phyloP scores from a whole-genome alignment of 805 yeast species.

The Candida vaughaniae region DNA sequence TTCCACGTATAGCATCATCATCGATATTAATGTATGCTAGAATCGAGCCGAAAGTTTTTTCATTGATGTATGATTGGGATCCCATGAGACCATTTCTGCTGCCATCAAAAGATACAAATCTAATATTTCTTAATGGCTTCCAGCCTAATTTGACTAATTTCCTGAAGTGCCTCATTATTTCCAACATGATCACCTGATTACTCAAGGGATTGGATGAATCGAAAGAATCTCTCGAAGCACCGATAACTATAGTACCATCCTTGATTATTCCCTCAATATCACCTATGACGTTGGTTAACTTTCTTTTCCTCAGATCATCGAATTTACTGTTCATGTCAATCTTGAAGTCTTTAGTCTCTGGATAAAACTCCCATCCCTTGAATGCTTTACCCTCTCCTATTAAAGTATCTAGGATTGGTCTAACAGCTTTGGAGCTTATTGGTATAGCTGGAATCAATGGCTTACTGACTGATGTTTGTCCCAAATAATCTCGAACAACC shows the following conservation, averaged over 20 bases:
- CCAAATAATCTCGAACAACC: constrained; percentile 9
- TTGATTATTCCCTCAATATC: constrained; percentile 34
- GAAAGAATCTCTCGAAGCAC: constrained; percentile 39
- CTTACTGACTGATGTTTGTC: constrained; percentile 1
- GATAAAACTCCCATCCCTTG: constrained; percentile 24
- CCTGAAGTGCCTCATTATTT: constrained; percentile 35
- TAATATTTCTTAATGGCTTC: constrained; percentile 41
- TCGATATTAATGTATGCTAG: constrained; percentile 40
- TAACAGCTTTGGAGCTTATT: constrained; percentile 23
- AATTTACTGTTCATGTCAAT: constrained; percentile 18
- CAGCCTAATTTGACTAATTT: constrained; percentile 35
- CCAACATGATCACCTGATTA: constrained; percentile 40
- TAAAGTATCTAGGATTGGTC: constrained; percentile 26
- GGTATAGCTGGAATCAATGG: constrained; percentile 27
- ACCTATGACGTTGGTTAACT: constrained; percentile 31
- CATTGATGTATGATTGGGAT: constrained; percentile 22
- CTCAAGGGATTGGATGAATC: constrained; percentile 37
- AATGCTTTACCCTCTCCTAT: constrained; percentile 11
- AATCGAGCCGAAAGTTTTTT: constrained; percentile 14
- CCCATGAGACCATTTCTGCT: constrained; percentile 34
- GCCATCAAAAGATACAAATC: constrained; percentile 44
- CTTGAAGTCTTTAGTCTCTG: constrained; percentile 15
- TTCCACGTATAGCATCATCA: constrained; percentile 37
- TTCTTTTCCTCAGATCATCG: constrained; percentile 10
- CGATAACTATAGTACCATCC: constrained; percentile 41